Conservation (phyloP, 768 basidiomycete genomes). For the Rhizopogon vinicolor region DNA sequence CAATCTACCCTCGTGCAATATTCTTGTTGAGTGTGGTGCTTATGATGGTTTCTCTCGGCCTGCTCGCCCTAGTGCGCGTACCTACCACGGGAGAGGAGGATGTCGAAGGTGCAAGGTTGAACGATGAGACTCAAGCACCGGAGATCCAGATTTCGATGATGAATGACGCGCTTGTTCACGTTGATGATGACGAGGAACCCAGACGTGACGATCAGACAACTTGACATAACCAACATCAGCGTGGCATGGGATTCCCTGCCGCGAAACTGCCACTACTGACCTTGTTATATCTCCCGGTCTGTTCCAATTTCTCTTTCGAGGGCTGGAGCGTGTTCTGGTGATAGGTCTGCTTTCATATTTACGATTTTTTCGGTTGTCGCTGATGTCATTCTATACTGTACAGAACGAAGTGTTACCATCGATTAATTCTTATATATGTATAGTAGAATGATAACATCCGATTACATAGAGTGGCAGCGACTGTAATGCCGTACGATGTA, state of each 20-base stretch:
- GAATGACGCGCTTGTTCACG: slow-evolving; percentile 2
- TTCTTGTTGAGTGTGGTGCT: no score
- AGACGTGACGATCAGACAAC: neutral
- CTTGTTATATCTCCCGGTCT: no score
- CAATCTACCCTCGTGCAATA: no score
- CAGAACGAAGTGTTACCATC: neutral
- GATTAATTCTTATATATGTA: slow-evolving; percentile 58
- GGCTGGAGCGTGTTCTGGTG: no score
- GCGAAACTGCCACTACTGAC: no score
- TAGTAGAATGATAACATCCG: slow-evolving; percentile 45
- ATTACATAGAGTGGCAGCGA: no score
- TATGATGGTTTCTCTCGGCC: slow-evolving; percentile 36
- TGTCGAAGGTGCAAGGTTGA: neutral
- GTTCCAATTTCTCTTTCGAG: no score
- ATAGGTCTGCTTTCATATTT: no score
- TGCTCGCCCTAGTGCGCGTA: slow-evolving; percentile 46
- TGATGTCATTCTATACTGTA: neutral
- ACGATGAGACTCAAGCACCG: neutral
- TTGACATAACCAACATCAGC: neutral
- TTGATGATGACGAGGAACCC: neutral
- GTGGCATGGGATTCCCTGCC: no score
- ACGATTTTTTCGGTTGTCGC: no score
- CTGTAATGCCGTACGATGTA: no score
- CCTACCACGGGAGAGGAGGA: slow-evolving; percentile 10
- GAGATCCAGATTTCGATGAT: neutral